Percentiles rank a stretch among this genome's conserved stretches.
phyloP scores from a whole-genome alignment of 2,329 filamentous ascomycete genomes.

The Emericellopsis atlantica region DNA sequence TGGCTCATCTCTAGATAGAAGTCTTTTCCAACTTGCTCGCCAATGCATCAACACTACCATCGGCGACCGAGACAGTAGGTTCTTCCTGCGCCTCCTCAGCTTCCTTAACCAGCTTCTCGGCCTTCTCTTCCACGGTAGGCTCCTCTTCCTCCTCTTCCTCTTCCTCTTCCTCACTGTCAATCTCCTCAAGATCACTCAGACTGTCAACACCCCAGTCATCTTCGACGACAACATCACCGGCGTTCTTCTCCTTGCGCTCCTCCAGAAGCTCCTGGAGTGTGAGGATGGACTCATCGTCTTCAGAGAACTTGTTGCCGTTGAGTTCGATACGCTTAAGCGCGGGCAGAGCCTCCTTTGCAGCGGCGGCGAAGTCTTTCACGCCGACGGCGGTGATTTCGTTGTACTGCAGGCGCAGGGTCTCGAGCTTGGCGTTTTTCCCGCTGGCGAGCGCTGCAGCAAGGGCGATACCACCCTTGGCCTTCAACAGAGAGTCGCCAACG shows the following conservation, averaged over 20 bases:
- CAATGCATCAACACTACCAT: conserved; percentile 71
- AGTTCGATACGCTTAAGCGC: conserved; percentile 76
- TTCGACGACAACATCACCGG: conserved; percentile 55
- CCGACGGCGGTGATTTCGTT: conserved; percentile 82
- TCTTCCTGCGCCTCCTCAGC: conserved; percentile 62
- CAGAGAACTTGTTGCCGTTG: conserved; percentile 89
- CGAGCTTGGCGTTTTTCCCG: conserved; percentile 67
- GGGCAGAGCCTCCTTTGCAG: conserved; percentile 57
- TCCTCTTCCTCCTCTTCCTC: conserved; percentile 59
- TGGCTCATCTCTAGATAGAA: conserved; percentile 24
- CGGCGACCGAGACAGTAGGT: conserved; percentile 56
- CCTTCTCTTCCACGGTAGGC: conserved; percentile 46
- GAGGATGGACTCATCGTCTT: conserved; percentile 65
- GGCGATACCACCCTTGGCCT: conserved; percentile 61
- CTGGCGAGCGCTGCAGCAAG: conserved; percentile 61
- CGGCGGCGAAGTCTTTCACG: conserved; percentile 57
- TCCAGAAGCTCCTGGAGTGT: conserved; percentile 60
- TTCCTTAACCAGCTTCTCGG: conserved; percentile 57
- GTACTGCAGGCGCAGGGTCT: conserved; percentile 76
- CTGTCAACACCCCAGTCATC: conserved; percentile 78
- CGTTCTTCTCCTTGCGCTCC: conserved; percentile 62
- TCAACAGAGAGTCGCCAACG: conserved; percentile 77
- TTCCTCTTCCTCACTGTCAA: conserved; percentile 54
- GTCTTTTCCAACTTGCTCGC: conserved; percentile 67
- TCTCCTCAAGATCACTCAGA: conserved; percentile 74